Evolutionary conservation across 2,329 filamentous ascomycete species (phyloP).

Genomic region (Lecanicillium sp.): DNA sequence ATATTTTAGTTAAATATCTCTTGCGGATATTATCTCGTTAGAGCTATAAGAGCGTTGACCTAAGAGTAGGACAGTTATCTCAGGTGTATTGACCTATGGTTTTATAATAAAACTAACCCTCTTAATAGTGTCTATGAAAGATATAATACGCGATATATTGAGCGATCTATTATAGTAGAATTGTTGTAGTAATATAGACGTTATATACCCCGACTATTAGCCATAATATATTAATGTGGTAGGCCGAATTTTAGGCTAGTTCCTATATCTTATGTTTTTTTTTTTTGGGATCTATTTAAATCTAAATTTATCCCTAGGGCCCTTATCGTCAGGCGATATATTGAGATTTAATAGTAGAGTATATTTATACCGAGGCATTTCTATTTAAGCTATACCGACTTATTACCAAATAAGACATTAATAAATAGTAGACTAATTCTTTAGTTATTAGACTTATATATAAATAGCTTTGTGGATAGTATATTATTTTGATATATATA

Average conservation of each 20-base stretch:
- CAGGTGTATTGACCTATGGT: background rate
- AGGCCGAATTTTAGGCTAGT: background rate
- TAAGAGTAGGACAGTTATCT: background rate
- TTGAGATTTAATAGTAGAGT: too few relatives aligned
- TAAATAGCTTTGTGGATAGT: too few relatives aligned
- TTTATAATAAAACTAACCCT: background rate
- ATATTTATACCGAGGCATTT: too few relatives aligned
- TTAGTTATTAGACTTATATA: too few relatives aligned
- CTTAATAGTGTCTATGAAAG: background rate
- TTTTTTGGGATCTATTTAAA: too few relatives aligned
- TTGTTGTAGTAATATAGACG: background rate
- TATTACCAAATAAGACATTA: too few relatives aligned
- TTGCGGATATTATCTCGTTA: background rate
- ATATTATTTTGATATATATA: background rate
- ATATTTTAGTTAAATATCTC: background rate
- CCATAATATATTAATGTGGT: background rate
- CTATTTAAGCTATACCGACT: too few relatives aligned
- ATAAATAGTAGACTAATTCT: too few relatives aligned
- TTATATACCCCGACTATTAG: background rate
- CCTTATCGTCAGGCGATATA: too few relatives aligned
- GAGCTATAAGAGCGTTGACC: background rate
- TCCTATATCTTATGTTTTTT: too few relatives aligned
- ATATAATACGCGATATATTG: background rate
- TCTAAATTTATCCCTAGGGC: too few relatives aligned
- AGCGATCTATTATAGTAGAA: background rate